A percentile compares a stretch with the other conserved stretches of the same genome.
phyloP scores from a whole-genome alignment of 805 yeast genomes.

The Candida khao-thaluensis region DNA sequence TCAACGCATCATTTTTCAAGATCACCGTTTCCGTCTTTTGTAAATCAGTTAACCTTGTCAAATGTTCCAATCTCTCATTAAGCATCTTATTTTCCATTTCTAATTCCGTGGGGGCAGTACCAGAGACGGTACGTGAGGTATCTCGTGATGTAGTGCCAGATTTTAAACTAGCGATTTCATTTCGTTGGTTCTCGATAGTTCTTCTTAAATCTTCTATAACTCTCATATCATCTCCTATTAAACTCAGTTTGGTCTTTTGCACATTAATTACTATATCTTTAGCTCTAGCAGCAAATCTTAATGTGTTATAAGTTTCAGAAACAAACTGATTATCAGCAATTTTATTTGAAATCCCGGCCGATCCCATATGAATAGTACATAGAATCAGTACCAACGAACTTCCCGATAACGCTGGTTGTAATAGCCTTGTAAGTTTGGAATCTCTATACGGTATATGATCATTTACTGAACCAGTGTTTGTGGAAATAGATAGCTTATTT shows the following conservation, averaged over 20 bases:
- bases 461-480: slow-evolving; percentile 25
- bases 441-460: slow-evolving; percentile 91
- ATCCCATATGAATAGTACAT: slow-evolving; percentile 78
- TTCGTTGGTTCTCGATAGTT: slow-evolving; percentile 61
- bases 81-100: slow-evolving; percentile 64
- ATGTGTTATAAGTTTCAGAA: slow-evolving; percentile 82
- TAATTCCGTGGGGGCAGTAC: slow-evolving; percentile 20
- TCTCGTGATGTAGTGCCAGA: background rate
- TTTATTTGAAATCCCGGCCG: slow-evolving; percentile 16
- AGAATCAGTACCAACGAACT: slow-evolving; percentile 78
- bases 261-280: slow-evolving; percentile 78
- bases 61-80: slow-evolving; percentile 67
- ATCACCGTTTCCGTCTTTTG: slow-evolving; percentile 56
- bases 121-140: background rate
- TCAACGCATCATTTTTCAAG: slow-evolving; percentile 57
- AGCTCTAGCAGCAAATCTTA: slow-evolving; percentile 91
- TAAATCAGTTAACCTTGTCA: slow-evolving; percentile 61
- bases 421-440: slow-evolving; percentile 81
- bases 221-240: slow-evolving; percentile 25
- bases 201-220: slow-evolving; percentile 55
- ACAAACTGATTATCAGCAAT: slow-evolving; percentile 40
- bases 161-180: slow-evolving; percentile 47
- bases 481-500: slow-evolving; percentile 59
- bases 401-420: slow-evolving; percentile 92
- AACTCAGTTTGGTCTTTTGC: slow-evolving; percentile 44